phyloP scores from a whole-genome alignment of 495 filamentous ascomycete species.

The Penicillium riverlandense region DNA sequence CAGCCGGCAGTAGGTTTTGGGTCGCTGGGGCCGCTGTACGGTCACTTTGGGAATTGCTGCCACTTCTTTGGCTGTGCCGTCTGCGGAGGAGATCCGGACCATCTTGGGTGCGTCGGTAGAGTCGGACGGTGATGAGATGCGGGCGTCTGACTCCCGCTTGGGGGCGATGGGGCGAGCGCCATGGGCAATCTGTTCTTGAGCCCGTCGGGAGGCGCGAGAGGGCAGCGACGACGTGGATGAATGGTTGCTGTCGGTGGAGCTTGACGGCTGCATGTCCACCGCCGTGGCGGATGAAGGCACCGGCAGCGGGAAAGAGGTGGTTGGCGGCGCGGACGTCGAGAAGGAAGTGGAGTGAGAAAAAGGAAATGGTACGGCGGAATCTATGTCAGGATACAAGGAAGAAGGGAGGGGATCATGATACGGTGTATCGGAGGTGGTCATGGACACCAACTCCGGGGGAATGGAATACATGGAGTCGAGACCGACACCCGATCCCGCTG shows the following conservation, averaged over 20 bases:
- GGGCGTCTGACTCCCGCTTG: constrained; percentile 26
- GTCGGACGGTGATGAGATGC: constrained; percentile 15
- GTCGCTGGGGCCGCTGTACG: constrained; percentile 68
- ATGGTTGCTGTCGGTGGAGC: constrained; percentile 26
- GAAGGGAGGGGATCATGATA: constrained; percentile 23
- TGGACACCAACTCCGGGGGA: constrained; percentile 28
- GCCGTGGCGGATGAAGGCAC: constrained; percentile 12
- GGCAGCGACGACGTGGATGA: constrained; percentile 20
- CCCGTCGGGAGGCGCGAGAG: constrained; percentile 33
- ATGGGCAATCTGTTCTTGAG: constrained; percentile 37
- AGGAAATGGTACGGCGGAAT: constrained; percentile 17
- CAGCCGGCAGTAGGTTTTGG: constrained; percentile 64
- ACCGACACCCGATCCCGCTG: constrained; percentile 22
- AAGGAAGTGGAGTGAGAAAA: constrained; percentile 22
- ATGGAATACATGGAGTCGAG: constrained; percentile 24
- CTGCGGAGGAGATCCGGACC: constrained; percentile 47
- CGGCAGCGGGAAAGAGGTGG: constrained; percentile 15
- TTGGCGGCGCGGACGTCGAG: constrained; percentile 30
- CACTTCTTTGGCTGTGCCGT: constrained; percentile 53
- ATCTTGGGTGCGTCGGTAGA: constrained; percentile 37
- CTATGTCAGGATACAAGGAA: constrained; percentile 23
- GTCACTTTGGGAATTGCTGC: constrained; percentile 62
- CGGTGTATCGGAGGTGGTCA: constrained; percentile 18
- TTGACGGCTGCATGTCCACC: constrained; percentile 28
- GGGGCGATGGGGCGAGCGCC: constrained; percentile 39